phyloP scores from a whole-genome alignment of 2,329 filamentous ascomycete genomes.

The Acrocalymma vagum region DNA sequence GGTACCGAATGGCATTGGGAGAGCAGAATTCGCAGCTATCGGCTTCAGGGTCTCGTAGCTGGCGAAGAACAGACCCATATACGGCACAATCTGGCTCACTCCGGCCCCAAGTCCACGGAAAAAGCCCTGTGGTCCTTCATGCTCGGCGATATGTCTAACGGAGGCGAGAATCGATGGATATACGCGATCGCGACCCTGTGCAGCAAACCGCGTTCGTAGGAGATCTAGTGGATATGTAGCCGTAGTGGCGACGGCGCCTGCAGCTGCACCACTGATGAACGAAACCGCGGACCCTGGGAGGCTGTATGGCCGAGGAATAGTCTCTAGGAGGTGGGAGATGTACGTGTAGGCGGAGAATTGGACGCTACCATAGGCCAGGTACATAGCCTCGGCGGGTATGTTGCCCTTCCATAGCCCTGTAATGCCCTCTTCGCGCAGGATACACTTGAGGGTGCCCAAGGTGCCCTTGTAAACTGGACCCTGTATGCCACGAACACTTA shows the following conservation, averaged over 20 bases:
- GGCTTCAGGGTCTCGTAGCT: constrained; percentile 79
- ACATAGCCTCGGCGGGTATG: constrained; percentile 92
- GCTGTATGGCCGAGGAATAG: constrained; percentile 52
- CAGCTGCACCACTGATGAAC: constrained; percentile 83
- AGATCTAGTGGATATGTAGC: constrained; percentile 93
- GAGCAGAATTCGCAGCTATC: constrained; percentile 54
- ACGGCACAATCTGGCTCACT: constrained; percentile 87
- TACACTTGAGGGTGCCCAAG: constrained; percentile 76
- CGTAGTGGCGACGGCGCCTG: constrained; percentile 83
- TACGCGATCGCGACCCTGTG: constrained; percentile 82
- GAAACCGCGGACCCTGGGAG: constrained; percentile 76
- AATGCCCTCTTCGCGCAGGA: constrained; percentile 82
- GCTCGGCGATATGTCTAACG: constrained; percentile 73
- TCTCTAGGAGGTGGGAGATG: constrained; percentile 72
- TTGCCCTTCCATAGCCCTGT: constrained; percentile 96
- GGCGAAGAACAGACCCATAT: constrained; percentile 97
- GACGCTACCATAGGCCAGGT: constrained; percentile 86
- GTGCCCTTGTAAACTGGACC: constrained; percentile 75
- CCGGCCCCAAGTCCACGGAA: constrained; percentile 87
- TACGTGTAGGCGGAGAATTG: constrained; percentile 92
- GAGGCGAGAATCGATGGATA: constrained; percentile 77
- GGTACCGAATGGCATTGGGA: constrained; percentile 73
- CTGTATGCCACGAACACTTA: constrained; percentile 59
- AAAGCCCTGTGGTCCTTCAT: constrained; percentile 82
- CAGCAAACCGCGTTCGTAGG: constrained; percentile 93